A percentile compares a stretch with the other conserved stretches of the same genome.
Evolutionary conservation across 495 filamentous ascomycete genomes (phyloP).

Genomic region (Penicillium antarcticum): DNA sequence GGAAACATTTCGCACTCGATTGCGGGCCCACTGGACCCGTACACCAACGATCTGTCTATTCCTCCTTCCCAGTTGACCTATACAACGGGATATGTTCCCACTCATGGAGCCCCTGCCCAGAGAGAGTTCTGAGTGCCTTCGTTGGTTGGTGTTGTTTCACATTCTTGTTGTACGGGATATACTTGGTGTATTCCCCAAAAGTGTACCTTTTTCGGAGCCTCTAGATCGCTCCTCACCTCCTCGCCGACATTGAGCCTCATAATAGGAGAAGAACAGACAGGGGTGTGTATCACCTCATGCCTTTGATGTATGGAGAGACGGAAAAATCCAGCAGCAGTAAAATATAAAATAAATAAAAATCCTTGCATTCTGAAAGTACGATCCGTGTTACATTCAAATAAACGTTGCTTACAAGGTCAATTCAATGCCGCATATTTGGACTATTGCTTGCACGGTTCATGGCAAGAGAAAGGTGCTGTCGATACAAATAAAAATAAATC

Average conservation of each 20-base stretch:
- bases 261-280: not conserved
- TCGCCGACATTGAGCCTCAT: too few species aligned
- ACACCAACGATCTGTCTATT: conserved; percentile 29
- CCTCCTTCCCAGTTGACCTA: conserved; percentile 35
- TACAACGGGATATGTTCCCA: conserved; percentile 26
- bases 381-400: too few species aligned
- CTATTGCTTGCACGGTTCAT: too few species aligned
- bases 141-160: not conserved
- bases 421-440: too few species aligned
- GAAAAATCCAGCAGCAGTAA: too few species aligned
- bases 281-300: not conserved
- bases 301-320: not conserved
- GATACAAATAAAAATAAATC: too few species aligned
- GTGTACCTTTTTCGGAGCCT: not conserved
- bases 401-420: too few species aligned
- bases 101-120: conserved; percentile 27
- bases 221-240: too few species aligned
- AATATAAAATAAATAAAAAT: too few species aligned
- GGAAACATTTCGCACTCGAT: conserved; percentile 27
- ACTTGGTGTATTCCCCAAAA: not conserved
- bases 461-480: too few species aligned
- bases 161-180: not conserved
- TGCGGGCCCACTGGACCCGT: conserved; percentile 29
- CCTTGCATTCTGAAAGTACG: too few species aligned
- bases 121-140: conserved; percentile 21